Evolutionary conservation across 352 stramenopile species (phyloP).

Genomic region (Pythium myriotylum): DNA sequence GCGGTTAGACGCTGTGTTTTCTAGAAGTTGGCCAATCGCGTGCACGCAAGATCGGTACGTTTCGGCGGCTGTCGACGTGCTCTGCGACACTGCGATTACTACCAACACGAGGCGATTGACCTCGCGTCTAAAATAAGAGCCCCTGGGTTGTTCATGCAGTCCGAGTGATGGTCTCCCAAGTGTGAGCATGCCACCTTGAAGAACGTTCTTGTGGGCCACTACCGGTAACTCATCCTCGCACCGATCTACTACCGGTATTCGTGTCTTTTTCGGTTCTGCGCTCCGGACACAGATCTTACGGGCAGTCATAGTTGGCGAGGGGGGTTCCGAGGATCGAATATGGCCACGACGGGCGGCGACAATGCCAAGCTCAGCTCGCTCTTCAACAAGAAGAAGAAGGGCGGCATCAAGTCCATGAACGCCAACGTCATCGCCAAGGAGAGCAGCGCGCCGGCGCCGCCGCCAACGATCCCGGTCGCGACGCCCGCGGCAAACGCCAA

Average conservation of each 20-base stretch:
- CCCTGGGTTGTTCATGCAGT: conserved; percentile 15
- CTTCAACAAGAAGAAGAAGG: conserved; percentile 85
- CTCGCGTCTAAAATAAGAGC: conserved; percentile 16
- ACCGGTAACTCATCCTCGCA: conserved; percentile 20
- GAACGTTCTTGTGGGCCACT: conserved; percentile 30
- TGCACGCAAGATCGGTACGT: neutral
- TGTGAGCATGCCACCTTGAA: conserved; percentile 23
- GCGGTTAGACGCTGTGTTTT: conserved; percentile 1
- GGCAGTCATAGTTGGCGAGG: too few species aligned
- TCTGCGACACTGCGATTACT: conserved; percentile 9
- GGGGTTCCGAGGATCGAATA: too few species aligned
- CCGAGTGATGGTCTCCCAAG: conserved; percentile 23
- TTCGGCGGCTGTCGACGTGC: conserved; percentile 21
- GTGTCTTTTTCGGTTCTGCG: neutral
- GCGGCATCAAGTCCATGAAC: conserved; percentile 72
- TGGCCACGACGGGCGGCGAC: conserved; percentile 31
- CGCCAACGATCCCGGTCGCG: conserved; percentile 15
- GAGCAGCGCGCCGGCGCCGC: conserved; percentile 28
- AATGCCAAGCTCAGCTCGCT: conserved; percentile 82
- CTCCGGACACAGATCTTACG: too few species aligned
- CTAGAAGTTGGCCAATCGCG: conserved; percentile 26
- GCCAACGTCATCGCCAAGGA: conserved; percentile 79
- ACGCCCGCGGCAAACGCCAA: conserved; percentile 20
- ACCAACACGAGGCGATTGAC: conserved; percentile 12
- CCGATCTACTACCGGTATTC: conserved; percentile 19